These are phyloP conservation scores for Rhynchosporium graminicola DNA, from an alignment of 2,329 filamentous ascomycete genomes.

Conservation along the genomic window DNA sequence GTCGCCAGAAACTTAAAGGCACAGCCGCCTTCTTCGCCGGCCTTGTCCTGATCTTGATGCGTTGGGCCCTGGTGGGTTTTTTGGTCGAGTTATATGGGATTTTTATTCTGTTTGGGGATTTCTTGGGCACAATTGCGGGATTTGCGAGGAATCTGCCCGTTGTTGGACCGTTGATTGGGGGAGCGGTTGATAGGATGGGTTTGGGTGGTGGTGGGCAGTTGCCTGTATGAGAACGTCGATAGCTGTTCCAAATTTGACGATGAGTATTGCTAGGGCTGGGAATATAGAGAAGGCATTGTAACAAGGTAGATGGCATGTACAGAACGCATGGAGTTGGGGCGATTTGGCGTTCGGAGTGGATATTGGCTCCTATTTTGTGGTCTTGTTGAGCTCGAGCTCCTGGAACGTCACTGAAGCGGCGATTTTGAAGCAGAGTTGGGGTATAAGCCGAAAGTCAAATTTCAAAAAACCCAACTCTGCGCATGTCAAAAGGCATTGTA, in stretches of 20 bases:
- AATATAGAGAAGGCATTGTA: not conserved
- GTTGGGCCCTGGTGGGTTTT: constrained; percentile 92
- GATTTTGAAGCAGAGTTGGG: too few species aligned
- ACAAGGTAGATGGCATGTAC: constrained; percentile 9
- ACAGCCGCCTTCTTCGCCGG: constrained; percentile 85
- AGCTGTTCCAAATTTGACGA: not conserved
- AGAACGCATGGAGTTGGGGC: constrained; percentile 11
- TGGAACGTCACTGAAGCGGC: constrained; percentile 4
- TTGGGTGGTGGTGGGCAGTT: constrained; percentile 74
- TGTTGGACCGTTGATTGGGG: constrained; percentile 81
- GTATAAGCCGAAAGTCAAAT: too few species aligned
- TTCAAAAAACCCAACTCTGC: too few species aligned
- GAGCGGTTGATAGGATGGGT: constrained; percentile 69
- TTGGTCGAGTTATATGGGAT: constrained; percentile 90
- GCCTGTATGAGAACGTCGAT: constrained; percentile 54
- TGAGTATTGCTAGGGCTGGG: not conserved
- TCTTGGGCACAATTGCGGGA: constrained; percentile 86
- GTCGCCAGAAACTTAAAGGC: constrained; percentile 88
- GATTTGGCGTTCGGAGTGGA: constrained; percentile 27
- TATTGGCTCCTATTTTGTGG: constrained; percentile 13
- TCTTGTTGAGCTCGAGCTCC: constrained; percentile 28
- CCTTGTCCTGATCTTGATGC: constrained; percentile 79
- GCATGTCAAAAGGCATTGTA: too few species aligned
- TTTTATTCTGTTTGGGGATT: constrained; percentile 91
- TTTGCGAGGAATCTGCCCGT: constrained; percentile 85